Evolutionary conservation across 768 basidiomycete species (phyloP), one percentile per base, ranked within the genome.

Genomic region (Dacryopinax primogenitus): DNA sequence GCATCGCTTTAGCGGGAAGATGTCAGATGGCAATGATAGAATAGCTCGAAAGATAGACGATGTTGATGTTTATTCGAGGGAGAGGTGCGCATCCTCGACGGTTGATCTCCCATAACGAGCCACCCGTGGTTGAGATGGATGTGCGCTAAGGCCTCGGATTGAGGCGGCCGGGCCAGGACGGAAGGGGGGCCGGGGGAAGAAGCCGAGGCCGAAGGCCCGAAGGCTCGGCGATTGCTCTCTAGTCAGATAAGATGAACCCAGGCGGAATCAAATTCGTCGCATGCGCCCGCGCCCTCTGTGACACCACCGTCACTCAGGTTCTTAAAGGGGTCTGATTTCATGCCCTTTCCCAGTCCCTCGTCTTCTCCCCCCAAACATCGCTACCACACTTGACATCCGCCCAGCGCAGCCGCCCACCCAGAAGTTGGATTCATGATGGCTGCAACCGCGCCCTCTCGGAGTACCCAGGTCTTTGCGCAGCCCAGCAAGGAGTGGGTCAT

Each of bases 401-500:
- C 51, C 6, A 13, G 15, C 15, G 9, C 13, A 15, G 30, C 51
- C 26, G 6, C 26, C 51, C 4, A 4, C 26, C 30, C 23, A 26
- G 13, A 28, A 30, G 30, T 6, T 4, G 51, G n/a, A 47, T 47
- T 7, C 51, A 21, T 30, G 11, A 58, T 58, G 51, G 11, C 51
- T 2, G 32, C 51, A 11, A 21, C 26, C 12, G 51, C 51, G 18
- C 26, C 51, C 4, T 12, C 62, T 9, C 33, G 62, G 2, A 34
- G 33, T 3, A 63, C 51, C 51, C 62, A 63, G 62, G 36, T 63
- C 9, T 66, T 58, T 35, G 28, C 64, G n/a, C 72, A 89, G 90
- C 90, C 51, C 32, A 90, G 88, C n/a, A 90, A 86, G 74, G 88
- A 91, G 74, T 92, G 90, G 90, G 81, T 89, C 67, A 88, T 92